Conservation (phyloP, 345 rosid genomes). For the Rubroshorea leprosula region DNA sequence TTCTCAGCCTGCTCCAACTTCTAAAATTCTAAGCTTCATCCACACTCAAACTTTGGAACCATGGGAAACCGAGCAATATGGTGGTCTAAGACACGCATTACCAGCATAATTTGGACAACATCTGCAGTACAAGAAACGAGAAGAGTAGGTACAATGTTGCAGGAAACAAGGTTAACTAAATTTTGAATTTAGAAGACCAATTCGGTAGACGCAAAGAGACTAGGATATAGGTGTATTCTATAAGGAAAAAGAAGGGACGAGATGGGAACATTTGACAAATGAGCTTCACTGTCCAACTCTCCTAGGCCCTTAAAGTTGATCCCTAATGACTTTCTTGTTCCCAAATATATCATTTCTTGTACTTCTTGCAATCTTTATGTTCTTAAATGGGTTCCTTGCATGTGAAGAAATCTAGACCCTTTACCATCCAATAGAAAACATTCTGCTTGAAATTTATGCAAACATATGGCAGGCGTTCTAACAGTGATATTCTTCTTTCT, state of each 20-base stretch:
- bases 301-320: neutral
- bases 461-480: neutral
- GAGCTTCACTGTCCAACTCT: neutral
- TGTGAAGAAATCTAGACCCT: neutral
- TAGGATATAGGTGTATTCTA: neutral
- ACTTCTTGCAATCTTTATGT: neutral
- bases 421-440: neutral
- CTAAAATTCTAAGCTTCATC: constrained; percentile 20
- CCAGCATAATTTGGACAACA: too few species aligned
- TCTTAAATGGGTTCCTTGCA: neutral
- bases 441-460: neutral
- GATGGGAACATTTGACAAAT: neutral
- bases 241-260: neutral
- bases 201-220: constrained; percentile 27
- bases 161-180: constrained; percentile 25
- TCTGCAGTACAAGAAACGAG: constrained; percentile 8
- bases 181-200: constrained; percentile 30
- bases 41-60: constrained; percentile 16
- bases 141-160: constrained; percentile 18
- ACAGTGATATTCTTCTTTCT: neutral
- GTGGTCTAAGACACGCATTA: constrained; percentile 11
- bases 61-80: constrained; percentile 15
- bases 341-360: neutral
- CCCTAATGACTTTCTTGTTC: neutral
- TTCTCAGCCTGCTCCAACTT: too few species aligned